Percentiles rank a stretch among this genome's conserved stretches.
Conservation (phyloP, 1,139 yeast genomes). For the Diutina neorugosa region DNA sequence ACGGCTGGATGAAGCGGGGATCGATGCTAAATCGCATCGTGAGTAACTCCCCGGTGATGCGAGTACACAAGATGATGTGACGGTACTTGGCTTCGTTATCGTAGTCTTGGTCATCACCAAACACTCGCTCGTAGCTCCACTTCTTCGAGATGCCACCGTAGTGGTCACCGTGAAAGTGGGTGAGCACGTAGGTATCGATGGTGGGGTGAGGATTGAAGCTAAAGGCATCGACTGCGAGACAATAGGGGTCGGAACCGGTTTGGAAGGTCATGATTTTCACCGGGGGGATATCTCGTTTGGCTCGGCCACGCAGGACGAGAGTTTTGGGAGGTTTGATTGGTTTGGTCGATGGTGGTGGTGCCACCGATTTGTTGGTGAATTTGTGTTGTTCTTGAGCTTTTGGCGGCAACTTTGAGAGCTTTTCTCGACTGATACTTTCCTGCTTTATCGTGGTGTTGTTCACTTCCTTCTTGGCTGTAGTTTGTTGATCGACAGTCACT, state of each 20-base stretch:
- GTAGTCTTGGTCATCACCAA: constrained; percentile 13
- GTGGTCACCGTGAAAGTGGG: constrained; percentile 91
- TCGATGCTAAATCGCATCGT: constrained; percentile 42
- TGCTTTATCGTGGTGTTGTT: too few species aligned
- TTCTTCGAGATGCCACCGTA: constrained; percentile 73
- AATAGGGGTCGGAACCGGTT: constrained; percentile 11
- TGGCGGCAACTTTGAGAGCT: neutral
- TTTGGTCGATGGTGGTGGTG: neutral
- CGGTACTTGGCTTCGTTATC: neutral
- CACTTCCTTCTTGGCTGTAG: neutral
- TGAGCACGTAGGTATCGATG: constrained; percentile 43
- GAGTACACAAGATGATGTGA: constrained; percentile 51
- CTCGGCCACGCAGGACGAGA: neutral
- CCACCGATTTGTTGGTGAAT: neutral
- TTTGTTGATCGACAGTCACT: neutral
- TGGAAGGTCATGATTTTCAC: constrained; percentile 41
- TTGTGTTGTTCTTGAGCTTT: neutral
- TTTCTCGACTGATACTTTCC: neutral
- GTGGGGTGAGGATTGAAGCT: constrained; percentile 35
- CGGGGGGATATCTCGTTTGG: constrained; percentile 27
- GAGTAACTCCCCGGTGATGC: constrained; percentile 50
- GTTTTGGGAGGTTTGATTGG: neutral
- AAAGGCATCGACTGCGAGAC: constrained; percentile 60
- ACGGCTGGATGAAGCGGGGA: constrained; percentile 33
- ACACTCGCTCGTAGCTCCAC: constrained; percentile 47